These are phyloP conservation scores for Candida tropicalis DNA, from an alignment of 1,139 yeast species.

Conservation along the genomic window DNA sequence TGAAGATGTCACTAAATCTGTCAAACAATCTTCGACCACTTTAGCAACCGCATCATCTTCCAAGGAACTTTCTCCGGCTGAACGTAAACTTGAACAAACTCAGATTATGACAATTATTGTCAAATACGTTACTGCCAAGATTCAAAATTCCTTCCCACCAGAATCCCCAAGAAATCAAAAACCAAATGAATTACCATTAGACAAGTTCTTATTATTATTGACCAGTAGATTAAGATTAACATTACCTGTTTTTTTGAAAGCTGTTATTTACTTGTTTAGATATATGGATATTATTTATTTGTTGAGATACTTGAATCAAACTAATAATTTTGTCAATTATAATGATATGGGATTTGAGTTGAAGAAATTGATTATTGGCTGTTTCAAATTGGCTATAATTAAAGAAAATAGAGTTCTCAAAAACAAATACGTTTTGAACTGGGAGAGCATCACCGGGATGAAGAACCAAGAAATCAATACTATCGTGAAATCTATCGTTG, in stretches of 20 bases:
- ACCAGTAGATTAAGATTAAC: constrained; percentile 42
- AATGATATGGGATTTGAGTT: constrained; percentile 50
- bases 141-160: constrained; percentile 50
- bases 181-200: constrained; percentile 42
- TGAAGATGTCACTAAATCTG: constrained; percentile 11
- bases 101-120: constrained; percentile 49
- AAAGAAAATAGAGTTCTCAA: constrained; percentile 26
- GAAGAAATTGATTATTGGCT: constrained; percentile 47
- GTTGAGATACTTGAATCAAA: constrained; percentile 49
- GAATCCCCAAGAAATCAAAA: constrained; percentile 27
- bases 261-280: constrained; percentile 47
- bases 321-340: constrained; percentile 46
- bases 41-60: constrained; percentile 4
- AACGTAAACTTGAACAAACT: constrained; percentile 25
- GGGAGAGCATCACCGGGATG: constrained; percentile 44
- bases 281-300: constrained; percentile 53
- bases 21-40: constrained; percentile 4
- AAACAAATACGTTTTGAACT: constrained; percentile 22
- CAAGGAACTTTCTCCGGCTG: constrained; percentile 13
- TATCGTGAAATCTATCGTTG: constrained; percentile 41
- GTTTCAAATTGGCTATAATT: constrained; percentile 44
- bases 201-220: constrained; percentile 42
- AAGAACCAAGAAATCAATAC: constrained; percentile 38
- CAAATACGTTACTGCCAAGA: constrained; percentile 48
- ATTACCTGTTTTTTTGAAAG: constrained; percentile 42